Evolutionary conservation across 2,329 filamentous ascomycete species (phyloP).

Genomic region (Trichoderma semiorbis): DNA sequence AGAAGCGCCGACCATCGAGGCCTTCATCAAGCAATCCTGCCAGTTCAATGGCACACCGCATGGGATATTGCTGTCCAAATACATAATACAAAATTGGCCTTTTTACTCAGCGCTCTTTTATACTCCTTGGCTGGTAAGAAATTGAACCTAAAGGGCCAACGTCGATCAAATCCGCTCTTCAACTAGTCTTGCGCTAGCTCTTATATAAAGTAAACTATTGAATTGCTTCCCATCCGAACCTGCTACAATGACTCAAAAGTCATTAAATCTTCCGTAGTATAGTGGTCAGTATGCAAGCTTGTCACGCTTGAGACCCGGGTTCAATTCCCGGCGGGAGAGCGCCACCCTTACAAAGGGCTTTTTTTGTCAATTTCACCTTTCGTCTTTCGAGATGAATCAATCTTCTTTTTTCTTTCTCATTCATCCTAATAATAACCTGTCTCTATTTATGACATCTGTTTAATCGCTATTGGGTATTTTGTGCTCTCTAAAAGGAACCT

Average conservation of each 20-base stretch:
- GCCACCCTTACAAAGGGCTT: conserved; percentile 11
- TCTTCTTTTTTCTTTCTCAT: too few relatives aligned
- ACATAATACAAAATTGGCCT: neutral
- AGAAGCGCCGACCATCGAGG: neutral
- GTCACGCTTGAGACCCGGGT: conserved; percentile 26
- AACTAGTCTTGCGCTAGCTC: neutral
- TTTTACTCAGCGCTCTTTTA: neutral
- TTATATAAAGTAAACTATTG: neutral
- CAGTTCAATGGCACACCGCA: neutral
- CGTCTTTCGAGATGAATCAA: neutral
- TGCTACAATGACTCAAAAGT: conserved; percentile 17
- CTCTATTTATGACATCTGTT: neutral
- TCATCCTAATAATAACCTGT: neutral
- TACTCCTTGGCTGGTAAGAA: neutral
- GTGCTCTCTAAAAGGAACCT: neutral
- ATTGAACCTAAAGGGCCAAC: neutral
- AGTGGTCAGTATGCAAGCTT: conserved; percentile 27
- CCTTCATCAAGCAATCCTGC: neutral
- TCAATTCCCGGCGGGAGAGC: conserved; percentile 26
- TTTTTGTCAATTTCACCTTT: neutral
- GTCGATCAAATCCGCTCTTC: neutral
- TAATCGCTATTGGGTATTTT: neutral
- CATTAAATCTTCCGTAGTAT: conserved; percentile 25
- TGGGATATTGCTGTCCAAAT: neutral
- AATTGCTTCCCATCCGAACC: conserved; percentile 5